phyloP scores from a whole-genome alignment of 371 early-diverging fungal genomes.

The Mucor indicus region DNA sequence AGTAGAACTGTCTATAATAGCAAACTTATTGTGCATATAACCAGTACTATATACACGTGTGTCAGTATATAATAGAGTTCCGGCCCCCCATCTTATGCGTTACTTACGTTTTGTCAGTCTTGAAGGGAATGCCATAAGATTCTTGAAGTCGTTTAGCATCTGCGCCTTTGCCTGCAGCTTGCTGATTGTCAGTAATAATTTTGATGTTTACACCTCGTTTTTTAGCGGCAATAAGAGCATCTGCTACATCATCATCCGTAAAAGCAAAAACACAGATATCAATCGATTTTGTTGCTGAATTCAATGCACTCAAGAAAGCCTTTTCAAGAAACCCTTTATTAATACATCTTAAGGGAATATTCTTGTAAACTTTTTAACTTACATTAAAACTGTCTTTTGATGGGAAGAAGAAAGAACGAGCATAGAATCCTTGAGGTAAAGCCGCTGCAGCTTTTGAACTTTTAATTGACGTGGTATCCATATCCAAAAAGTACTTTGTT shows the following conservation, averaged over 20 bases:
- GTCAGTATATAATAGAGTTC: not conserved
- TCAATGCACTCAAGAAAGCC: slow-evolving; percentile 51
- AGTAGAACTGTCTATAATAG: slow-evolving; percentile 42
- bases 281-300: slow-evolving; percentile 50
- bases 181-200: slow-evolving; percentile 65
- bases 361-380: slow-evolving; percentile 7
- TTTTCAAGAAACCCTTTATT: slow-evolving; percentile 2
- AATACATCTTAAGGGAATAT: too few species aligned
- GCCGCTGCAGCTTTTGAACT: slow-evolving; percentile 8
- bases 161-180: slow-evolving; percentile 54
- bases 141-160: slow-evolving; percentile 54
- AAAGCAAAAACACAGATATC: slow-evolving; percentile 67
- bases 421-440: slow-evolving; percentile 32
- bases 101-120: slow-evolving; percentile 48
- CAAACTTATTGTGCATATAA: slow-evolving; percentile 66
- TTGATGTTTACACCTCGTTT: slow-evolving; percentile 50
- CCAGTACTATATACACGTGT: slow-evolving; percentile 23
- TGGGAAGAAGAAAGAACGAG: slow-evolving; percentile 60
- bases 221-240: slow-evolving; percentile 55
- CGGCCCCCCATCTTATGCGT: too few species aligned
- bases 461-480: not conserved
- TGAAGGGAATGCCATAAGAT: slow-evolving; percentile 53
- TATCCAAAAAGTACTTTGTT: slow-evolving; percentile 18
- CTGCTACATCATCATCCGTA: slow-evolving; percentile 66
- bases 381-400: slow-evolving; percentile 60